These are phyloP conservation scores for Trichoderma sp. DNA, from an alignment of 2,329 filamentous ascomycete genomes.

Conservation along the genomic window DNA sequence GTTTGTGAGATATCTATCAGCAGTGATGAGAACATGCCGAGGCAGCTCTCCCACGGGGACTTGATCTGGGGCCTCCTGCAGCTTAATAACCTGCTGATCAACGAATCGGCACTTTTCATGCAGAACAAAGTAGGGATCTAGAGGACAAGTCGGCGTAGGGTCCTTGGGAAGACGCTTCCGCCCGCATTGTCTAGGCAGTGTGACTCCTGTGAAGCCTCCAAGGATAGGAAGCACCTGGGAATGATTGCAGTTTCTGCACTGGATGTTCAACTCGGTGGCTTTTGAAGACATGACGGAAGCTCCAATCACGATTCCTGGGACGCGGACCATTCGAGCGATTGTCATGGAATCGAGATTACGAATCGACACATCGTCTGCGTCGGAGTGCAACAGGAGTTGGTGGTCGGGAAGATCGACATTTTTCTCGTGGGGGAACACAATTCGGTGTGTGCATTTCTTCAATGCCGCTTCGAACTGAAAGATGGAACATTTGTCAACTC, in stretches of 20 bases:
- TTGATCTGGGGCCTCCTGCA: slow-evolving; percentile 96
- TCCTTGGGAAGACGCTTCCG: slow-evolving; percentile 64
- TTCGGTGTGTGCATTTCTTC: slow-evolving; percentile 86
- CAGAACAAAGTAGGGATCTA: slow-evolving; percentile 93
- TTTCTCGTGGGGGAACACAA: slow-evolving; percentile 76
- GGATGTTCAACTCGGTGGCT: slow-evolving; percentile 78
- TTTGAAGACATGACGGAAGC: slow-evolving; percentile 97
- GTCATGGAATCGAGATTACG: slow-evolving; percentile 89
- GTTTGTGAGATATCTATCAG: slow-evolving; percentile 94
- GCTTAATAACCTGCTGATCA: slow-evolving; percentile 96
- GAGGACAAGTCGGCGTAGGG: slow-evolving; percentile 69
- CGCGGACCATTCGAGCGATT: slow-evolving; percentile 90
- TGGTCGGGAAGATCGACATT: slow-evolving; percentile 76
- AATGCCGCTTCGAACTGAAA: slow-evolving; percentile 83
- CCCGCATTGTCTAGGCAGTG: slow-evolving; percentile 75
- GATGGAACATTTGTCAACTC: background rate
- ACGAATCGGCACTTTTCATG: slow-evolving; percentile 95
- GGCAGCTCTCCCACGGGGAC: slow-evolving; percentile 96
- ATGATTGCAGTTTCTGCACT: slow-evolving; percentile 83
- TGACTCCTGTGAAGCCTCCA: slow-evolving; percentile 83
- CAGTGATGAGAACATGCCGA: slow-evolving; percentile 89
- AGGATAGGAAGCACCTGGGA: slow-evolving; percentile 67
- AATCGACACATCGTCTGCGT: slow-evolving; percentile 85
- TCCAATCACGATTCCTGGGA: slow-evolving; percentile 96
- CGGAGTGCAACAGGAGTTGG: slow-evolving; percentile 91